Evolutionary conservation across 1,284 basidiomycete genomes (phyloP), one percentile per base, ranked within the genome.

Genomic region (Sporisorium sorghi): DNA sequence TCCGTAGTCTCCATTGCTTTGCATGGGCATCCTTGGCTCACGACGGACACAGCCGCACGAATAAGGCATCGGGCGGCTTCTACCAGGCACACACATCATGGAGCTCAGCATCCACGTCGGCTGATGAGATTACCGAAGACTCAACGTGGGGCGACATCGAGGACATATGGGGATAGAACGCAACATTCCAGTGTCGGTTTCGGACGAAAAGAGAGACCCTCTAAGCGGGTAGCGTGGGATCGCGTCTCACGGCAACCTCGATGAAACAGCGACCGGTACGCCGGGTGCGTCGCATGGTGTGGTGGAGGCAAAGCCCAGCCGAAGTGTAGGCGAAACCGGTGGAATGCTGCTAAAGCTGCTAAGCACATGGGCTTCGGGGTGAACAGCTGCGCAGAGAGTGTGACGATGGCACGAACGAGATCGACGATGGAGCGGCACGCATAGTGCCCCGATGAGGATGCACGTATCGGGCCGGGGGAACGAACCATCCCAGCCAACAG

Each of bases 311-410:
- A 46, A 46, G 44, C 15, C 44, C 44, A 28, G n/a, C 7, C 44
- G 44, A 46, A 35, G 33, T 12, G 7, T 21, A 44, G 23, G 43
- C 43, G 43, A 44, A 26, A 44, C 43, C 6, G 17, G 14, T 2
- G 46, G 46, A 47, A 47, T 47, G 46, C 28, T 47, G 23, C 46
- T 28, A 47, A n/a, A 15, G 28, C 6, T 30, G 28, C 26, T 4
- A 5, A 14, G 7, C 17, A 9, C 15, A 9, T 30, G 46, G 28
- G 17, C 26, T 47, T 24, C 32, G 26, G n/a, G 9, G 11, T 10
- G 46, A 19, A 19, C 32, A 47, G 26, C 46, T 47, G 46, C 46
- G 46, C 46, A n/a, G n/a, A 47, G 46, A 47, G n/a, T 40, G 9
- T 30, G 46, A 5, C 17, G 43, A 6, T 9, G 43, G 15, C 14